Conservation (phyloP, 1,284 basidiomycete genomes). For the Taiwanofungus camphoratus region DNA sequence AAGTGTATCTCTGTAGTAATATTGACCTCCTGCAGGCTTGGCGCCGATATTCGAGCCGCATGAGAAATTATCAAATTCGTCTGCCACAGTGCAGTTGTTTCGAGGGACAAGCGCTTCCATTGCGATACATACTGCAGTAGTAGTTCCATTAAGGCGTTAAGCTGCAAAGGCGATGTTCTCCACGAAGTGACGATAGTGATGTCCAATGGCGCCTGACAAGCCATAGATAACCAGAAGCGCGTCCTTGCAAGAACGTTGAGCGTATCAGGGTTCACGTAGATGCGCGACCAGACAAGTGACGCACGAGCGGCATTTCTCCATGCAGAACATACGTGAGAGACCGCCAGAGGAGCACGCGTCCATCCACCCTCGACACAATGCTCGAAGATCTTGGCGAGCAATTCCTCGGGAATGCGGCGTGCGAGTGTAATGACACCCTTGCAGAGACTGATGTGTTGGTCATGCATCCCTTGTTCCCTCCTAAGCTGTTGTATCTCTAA, state of each 20-base stretch:
- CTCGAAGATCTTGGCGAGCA: constrained; percentile 51
- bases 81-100: constrained; percentile 31
- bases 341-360: constrained; percentile 48
- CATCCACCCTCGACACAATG: constrained; percentile 45
- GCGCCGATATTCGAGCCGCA: constrained; percentile 5
- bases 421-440: constrained; percentile 51
- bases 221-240: constrained; percentile 46
- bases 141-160: constrained; percentile 33
- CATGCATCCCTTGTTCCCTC: constrained; percentile 34
- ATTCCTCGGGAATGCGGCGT: constrained; percentile 47
- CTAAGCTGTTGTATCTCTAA: constrained; percentile 38
- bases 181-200: constrained; percentile 38
- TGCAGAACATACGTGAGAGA: constrained; percentile 54
- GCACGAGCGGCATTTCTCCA: constrained; percentile 50
- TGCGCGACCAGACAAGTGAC: constrained; percentile 52
- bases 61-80: constrained; percentile 35
- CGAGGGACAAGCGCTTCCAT: constrained; percentile 41
- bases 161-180: constrained; percentile 12
- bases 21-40: constrained; percentile 19
- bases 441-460: constrained; percentile 37
- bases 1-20: constrained; percentile 18
- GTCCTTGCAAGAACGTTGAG: constrained; percentile 38
- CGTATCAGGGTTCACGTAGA: constrained; percentile 47
- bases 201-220: constrained; percentile 34
- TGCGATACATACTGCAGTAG: constrained; percentile 35